A percentile compares a stretch with the other conserved stretches of the same genome.
Evolutionary conservation across 169 alveolate genomes (phyloP).

Genomic region (Eimeria praecox): DNA sequence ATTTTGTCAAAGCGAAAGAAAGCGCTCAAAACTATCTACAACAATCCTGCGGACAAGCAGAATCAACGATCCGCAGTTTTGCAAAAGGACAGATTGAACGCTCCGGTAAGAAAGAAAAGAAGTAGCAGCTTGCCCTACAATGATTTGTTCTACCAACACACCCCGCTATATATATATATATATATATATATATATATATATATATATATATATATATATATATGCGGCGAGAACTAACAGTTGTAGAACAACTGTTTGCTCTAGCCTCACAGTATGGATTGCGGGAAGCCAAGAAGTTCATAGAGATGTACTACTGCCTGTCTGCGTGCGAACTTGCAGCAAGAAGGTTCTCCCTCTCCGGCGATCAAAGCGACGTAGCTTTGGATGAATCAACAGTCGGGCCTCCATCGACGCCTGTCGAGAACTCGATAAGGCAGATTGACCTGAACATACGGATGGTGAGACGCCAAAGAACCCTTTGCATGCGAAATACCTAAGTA

Average conservation of each 20-base stretch:
- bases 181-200: neutral
- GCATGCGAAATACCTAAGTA: neutral
- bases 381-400: neutral
- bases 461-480: neutral
- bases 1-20: slow-evolving; percentile 46
- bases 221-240: too few relatives aligned
- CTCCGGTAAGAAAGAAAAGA: neutral
- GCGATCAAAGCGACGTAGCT: neutral
- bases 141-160: neutral
- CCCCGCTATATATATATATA: neutral
- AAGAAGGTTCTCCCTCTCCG: neutral
- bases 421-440: slow-evolving; percentile 4
- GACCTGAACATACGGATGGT: slow-evolving; percentile 62
- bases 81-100: neutral
- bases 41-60: neutral
- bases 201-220: too few relatives aligned
- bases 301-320: neutral
- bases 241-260: too few relatives aligned
- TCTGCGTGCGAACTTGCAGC: neutral
- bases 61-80: neutral
- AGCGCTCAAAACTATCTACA: neutral
- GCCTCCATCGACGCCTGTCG: neutral
- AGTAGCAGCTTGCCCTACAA: too few relatives aligned
- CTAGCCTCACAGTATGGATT: too few relatives aligned
- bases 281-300: too few relatives aligned